A percentile compares a stretch with the other conserved stretches of the same genome.
Conservation (phyloP, 1,284 basidiomycete species). For the Ganoderma sp. region DNA sequence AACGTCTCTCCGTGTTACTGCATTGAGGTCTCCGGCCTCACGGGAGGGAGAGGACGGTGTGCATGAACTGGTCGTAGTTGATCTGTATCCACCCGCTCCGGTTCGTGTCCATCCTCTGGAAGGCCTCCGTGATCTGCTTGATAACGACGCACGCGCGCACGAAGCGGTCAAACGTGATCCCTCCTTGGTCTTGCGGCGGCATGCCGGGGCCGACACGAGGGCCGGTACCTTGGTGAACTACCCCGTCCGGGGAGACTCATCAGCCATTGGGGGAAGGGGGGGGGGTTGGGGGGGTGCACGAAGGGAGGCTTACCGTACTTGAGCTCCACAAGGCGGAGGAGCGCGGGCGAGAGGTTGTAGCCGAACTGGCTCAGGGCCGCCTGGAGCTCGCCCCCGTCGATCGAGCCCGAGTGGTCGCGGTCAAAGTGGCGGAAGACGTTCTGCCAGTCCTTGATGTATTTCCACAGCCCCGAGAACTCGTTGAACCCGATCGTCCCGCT, state of each 20-base stretch:
- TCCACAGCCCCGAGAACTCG: constrained; percentile 82
- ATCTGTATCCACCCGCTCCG: constrained; percentile 79
- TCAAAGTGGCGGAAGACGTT: constrained; percentile 82
- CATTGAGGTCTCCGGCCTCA: constrained; percentile 37
- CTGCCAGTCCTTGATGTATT: constrained; percentile 86
- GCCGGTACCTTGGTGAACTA: constrained; percentile 58
- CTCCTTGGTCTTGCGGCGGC: constrained; percentile 41
- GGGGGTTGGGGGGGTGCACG: constrained; percentile 3
- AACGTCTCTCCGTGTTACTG: neutral
- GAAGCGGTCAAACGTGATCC: constrained; percentile 84
- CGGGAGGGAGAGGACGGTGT: constrained; percentile 71
- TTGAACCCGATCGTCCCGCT: constrained; percentile 79
- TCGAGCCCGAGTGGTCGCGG: constrained; percentile 74
- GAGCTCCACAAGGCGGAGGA: constrained; percentile 64
- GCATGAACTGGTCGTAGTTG: constrained; percentile 79
- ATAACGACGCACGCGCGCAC: constrained; percentile 82
- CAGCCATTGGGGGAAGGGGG: constrained; percentile 15
- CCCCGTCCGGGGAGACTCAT: constrained; percentile 41
- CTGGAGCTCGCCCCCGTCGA: constrained; percentile 68
- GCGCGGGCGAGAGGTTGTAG: constrained; percentile 67
- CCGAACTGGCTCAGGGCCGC: constrained; percentile 75
- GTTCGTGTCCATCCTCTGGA: constrained; percentile 63
- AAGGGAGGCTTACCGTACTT: constrained; percentile 64
- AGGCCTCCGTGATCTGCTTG: constrained; percentile 77
- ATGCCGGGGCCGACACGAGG: constrained; percentile 40